Evolutionary conservation across 2,329 filamentous ascomycete species (phyloP), one percentile per base, ranked within the genome.

Genomic region (Fusarium pininemorale): DNA sequence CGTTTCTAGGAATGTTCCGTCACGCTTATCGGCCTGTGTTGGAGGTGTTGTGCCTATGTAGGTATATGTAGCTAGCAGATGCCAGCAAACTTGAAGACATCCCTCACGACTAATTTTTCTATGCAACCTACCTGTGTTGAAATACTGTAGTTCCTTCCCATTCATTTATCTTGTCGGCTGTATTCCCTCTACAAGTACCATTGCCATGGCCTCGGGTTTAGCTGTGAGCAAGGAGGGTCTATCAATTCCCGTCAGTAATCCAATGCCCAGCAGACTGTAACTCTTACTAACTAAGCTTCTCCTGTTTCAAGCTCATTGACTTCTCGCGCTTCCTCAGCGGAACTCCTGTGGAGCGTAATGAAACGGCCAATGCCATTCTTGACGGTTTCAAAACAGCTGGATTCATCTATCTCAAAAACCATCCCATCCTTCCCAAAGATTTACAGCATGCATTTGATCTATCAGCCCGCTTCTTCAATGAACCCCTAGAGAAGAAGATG

Each of bases 381-480:
- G 80, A 90, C 60, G 95, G 94, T 47, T 97, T 98, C 85, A 93
- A 95, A 78, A 92, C 89, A 4, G 93, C 95, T 6, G 95, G 95
- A 65, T 98, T 98, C 85, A 89, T 98, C 79, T 98, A 98, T 83
- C 89, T 97, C 44, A 91, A 91, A 77, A 93, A 96, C 82, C 91
- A 96, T 75, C 89, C 92, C 45, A 92, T 98, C 69, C 83, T 90
- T 0, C 78, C 88, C 7, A 83, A 88, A 14, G 87, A 87, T 15
- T 84, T 94, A 18, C 81, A 87, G 67, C 82, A 87, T 65, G 88
- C 92, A 68, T 97, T 96, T 80, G 80, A 85, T 70, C 86, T 87
- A 64, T 95, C 93, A 10, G 90, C 91, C 56, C 84, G 85, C 70
- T 95, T 96, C 86, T 96, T 96, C 82, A 82, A 83, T 20, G 89